Evolutionary conservation across 805 yeast species (phyloP), one percentile per base, ranked within the genome.

Genomic region (Starmerella bombi): DNA sequence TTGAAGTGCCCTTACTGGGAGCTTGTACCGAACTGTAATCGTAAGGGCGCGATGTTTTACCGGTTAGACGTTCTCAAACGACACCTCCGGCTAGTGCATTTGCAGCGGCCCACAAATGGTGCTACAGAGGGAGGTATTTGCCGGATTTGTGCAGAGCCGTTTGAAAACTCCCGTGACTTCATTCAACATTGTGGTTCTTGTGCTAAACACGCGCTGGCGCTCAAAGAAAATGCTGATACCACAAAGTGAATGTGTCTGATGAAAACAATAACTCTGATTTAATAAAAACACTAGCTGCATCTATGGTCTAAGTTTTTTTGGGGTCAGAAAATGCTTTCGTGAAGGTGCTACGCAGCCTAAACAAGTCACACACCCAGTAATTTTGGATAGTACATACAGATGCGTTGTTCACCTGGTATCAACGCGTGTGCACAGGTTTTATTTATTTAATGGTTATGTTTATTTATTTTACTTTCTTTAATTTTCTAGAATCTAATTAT

Each of bases 1-100:
- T 74, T 74, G 52, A 77, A 72, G 47, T 80, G 88, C 54, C 88
- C 88, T 3, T 80, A 67, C 59, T 78, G 81, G 80, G 66, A 66
- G 40, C 63, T 67, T 20, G 80, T 75, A 49, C 74, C 77, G 3
- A 71, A 80, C 5, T 80, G 86, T 55, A 91, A 80, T 57, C 66
- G 80, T 41, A 78, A 77, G 48, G 82, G 80, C 17, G 86, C 88
- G 14, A 71, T 82, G 0, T 80, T 80, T 59, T 75, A 74, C 51
- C 64, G 91, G 34, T 59, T 78, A 44, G 91, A 80, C 53, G 86
- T 80, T 23, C 62, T 80, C 47, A 80, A 80, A 49, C 66, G 91
- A 34, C 91, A 80, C 58, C 60, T 80, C 41, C 66, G 72, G 38
- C 64, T 80, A 31, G 83, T 80, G 32, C 91, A 80, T 58, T 76